Conservation (phyloP, 2,329 filamentous ascomycete genomes). For the Coniella vitis region DNA sequence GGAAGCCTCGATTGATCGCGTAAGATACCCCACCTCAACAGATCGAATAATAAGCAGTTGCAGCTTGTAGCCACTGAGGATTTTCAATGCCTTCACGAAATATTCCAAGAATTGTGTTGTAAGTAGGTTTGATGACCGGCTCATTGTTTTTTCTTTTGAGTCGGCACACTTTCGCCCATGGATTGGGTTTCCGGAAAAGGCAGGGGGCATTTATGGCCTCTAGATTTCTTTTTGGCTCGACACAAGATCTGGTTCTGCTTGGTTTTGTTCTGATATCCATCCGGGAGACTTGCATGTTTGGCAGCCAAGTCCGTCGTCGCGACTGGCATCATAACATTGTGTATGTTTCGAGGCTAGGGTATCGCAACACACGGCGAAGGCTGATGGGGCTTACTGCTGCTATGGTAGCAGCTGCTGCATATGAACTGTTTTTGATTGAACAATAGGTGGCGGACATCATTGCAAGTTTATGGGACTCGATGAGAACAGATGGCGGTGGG, state of each 20-base stretch:
- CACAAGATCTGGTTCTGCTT: constrained; percentile 21
- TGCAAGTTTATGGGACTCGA: constrained; percentile 8
- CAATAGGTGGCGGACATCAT: constrained; percentile 12
- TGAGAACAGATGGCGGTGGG: constrained; percentile 3
- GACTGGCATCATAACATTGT: constrained; percentile 22
- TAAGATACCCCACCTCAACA: constrained; percentile 5
- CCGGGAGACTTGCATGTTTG: constrained; percentile 26
- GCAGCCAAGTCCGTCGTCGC: constrained; percentile 26
- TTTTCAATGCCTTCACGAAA: constrained; percentile 1
- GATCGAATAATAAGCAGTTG: constrained; percentile 7
- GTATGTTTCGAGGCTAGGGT: constrained; percentile 12
- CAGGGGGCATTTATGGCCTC: constrained; percentile 18
- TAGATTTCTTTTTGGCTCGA: constrained; percentile 22
- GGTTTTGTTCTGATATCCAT: constrained; percentile 29
- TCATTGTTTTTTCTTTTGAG: constrained; percentile 1
- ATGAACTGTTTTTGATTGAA: constrained; percentile 7
- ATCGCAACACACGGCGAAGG: neutral
- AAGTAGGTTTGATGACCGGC: neutral
- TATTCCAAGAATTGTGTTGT: constrained; percentile 4
- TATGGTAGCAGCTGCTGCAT: constrained; percentile 7
- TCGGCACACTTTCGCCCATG: constrained; percentile 5
- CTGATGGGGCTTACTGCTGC: constrained; percentile 7
- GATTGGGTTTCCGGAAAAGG: constrained; percentile 26
- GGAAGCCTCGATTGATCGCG: constrained; percentile 8
- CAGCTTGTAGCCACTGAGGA: constrained; percentile 10